These are phyloP conservation scores for Schizochytrium sp. DNA, from an alignment of 108 stramenopile species.

Conservation along the genomic window DNA sequence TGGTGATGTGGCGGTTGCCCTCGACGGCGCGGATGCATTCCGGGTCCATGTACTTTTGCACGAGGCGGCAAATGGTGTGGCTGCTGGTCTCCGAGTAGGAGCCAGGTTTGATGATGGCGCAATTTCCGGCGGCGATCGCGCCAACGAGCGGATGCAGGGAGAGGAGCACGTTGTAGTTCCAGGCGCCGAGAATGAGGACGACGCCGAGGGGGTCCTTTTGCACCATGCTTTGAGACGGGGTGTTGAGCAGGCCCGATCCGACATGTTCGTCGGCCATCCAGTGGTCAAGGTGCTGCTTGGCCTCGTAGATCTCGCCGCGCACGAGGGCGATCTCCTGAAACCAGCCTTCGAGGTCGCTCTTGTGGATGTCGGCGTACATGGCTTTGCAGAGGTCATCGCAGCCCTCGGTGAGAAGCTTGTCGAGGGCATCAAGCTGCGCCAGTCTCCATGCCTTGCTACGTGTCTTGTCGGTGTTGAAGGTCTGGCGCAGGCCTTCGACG, in stretches of 20 bases:
- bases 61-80: background rate
- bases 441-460: background rate
- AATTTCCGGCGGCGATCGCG: slow-evolving; percentile 74
- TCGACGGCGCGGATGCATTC: slow-evolving; percentile 53
- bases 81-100: background rate
- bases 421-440: background rate
- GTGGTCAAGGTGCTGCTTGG: background rate
- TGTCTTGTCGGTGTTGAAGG: slow-evolving; percentile 15
- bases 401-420: background rate
- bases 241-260: background rate
- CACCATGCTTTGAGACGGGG: background rate
- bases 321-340: slow-evolving; percentile 5
- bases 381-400: slow-evolving; percentile 6
- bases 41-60: slow-evolving; percentile 39
- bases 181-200: slow-evolving; percentile 47
- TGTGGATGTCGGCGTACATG: slow-evolving; percentile 16
- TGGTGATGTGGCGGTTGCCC: slow-evolving; percentile 59
- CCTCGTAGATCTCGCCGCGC: slow-evolving; percentile 3
- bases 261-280: slow-evolving; percentile 30
- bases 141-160: slow-evolving; percentile 54
- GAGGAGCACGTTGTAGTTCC: slow-evolving; percentile 69
- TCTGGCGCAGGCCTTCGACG: background rate
- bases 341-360: background rate
- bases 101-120: slow-evolving; percentile 62
- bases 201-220: slow-evolving; percentile 26